phyloP scores from a whole-genome alignment of 139 green algal species.

The Mychonastes homosphaera region DNA sequence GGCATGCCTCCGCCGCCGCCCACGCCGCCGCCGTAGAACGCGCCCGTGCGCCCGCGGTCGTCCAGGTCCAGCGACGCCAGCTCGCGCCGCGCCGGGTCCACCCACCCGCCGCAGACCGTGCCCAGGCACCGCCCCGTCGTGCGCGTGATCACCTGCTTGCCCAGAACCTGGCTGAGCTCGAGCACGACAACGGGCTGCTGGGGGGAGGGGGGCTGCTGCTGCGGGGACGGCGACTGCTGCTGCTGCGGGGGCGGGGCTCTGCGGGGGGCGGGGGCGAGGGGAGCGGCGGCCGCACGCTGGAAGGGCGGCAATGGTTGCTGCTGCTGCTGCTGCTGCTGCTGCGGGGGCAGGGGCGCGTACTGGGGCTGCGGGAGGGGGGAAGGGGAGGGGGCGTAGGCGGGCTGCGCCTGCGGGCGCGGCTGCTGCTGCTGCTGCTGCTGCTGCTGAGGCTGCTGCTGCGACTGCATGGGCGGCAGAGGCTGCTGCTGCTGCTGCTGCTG shows the following conservation, averaged over 20 bases:
- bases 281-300: too few relatives aligned
- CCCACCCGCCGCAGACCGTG: conserved; percentile 43
- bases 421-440: conserved; percentile 8
- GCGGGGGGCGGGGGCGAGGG: too few relatives aligned
- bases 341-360: too few relatives aligned
- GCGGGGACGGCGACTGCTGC: too few relatives aligned
- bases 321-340: too few relatives aligned
- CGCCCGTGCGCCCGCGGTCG: conserved; percentile 23
- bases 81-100: conserved; percentile 38
- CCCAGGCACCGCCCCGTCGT: conserved; percentile 48
- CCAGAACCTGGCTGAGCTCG: conserved; percentile 24
- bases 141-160: conserved; percentile 49
- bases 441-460: not conserved
- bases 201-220: not conserved
- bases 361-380: too few relatives aligned
- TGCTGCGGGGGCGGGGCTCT: too few relatives aligned
- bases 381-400: too few relatives aligned
- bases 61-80: conserved; percentile 57
- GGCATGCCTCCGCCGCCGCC: not conserved
- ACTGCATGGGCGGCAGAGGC: too few relatives aligned
- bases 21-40: not conserved
- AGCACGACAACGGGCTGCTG: conserved; percentile 7
- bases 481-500: conserved; percentile 21
- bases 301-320: too few relatives aligned
- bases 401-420: not conserved